Evolutionary conservation across 371 early-diverging fungal genomes (phyloP).

Genomic region (Polyrhizophydium stewartii): DNA sequence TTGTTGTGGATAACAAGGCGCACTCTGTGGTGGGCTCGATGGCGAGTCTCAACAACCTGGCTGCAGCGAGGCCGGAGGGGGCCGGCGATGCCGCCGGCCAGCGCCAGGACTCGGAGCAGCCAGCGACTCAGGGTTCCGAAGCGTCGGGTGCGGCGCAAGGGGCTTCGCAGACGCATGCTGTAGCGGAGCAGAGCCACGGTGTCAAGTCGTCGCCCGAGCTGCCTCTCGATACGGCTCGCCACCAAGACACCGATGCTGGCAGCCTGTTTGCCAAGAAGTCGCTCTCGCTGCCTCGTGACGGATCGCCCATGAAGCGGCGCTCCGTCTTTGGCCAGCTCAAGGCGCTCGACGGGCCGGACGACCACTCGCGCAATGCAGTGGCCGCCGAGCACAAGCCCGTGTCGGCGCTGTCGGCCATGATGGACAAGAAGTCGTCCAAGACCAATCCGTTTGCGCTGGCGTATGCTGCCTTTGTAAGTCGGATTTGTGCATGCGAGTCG

Average conservation of each 20-base stretch:
- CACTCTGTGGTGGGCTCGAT: neutral
- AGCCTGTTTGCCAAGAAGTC: slow-evolving; percentile 8
- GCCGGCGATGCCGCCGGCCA: too few species aligned
- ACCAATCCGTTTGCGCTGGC: slow-evolving; percentile 39
- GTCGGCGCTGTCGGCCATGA: slow-evolving; percentile 27
- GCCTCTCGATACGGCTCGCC: too few species aligned
- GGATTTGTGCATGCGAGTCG: too few species aligned
- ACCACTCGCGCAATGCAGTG: too few species aligned
- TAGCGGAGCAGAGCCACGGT: too few species aligned
- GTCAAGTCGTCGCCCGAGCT: too few species aligned
- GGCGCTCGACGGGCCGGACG: neutral
- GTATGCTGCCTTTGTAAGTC: slow-evolving; percentile 32
- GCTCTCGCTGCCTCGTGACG: slow-evolving; percentile 1
- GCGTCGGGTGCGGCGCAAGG: too few species aligned
- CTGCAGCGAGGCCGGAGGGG: too few species aligned
- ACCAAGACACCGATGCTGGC: neutral
- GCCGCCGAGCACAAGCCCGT: slow-evolving; percentile 14
- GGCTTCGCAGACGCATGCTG: too few species aligned
- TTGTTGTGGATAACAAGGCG: neutral
- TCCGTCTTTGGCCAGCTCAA: neutral
- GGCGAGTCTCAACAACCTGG: too few species aligned
- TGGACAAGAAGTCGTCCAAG: slow-evolving; percentile 25
- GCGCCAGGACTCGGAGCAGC: too few species aligned
- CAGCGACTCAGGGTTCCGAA: too few species aligned
- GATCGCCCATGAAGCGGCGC: neutral